Evolutionary conservation across 768 basidiomycete species (phyloP).

Genomic region (Tephrocybe rancida): DNA sequence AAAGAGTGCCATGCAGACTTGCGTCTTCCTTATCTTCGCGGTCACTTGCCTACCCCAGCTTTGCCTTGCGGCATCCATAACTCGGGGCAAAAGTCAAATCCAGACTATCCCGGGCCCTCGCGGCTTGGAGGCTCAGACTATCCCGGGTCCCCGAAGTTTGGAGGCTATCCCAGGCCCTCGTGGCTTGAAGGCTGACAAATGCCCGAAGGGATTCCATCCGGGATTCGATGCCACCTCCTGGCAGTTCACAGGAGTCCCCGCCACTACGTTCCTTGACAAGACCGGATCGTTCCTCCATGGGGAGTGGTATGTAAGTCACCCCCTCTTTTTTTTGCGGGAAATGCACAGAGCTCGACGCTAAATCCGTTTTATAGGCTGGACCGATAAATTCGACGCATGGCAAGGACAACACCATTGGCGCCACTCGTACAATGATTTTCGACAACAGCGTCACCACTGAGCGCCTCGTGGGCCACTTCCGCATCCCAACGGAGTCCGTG

Average conservation of each 20-base stretch:
- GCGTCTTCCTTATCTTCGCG: neutral
- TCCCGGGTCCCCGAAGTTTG: too few relatives aligned
- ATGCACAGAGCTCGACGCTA: neutral
- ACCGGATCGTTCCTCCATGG: slow-evolving; percentile 7
- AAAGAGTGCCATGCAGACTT: too few relatives aligned
- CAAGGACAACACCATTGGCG: slow-evolving; percentile 13
- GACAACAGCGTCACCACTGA: neutral
- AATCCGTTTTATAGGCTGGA: neutral
- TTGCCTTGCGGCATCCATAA: neutral
- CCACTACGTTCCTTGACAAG: neutral
- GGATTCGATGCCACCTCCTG: slow-evolving; percentile 4
- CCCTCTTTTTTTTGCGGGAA: neutral
- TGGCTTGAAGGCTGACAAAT: neutral
- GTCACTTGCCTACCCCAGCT: neutral
- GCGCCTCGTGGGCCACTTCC: slow-evolving; percentile 1
- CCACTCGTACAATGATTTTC: neutral
- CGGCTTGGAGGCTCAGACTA: too few relatives aligned
- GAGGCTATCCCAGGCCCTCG: too few relatives aligned
- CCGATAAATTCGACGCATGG: slow-evolving; percentile 8
- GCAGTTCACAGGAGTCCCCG: neutral
- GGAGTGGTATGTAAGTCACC: slow-evolving; percentile 13
- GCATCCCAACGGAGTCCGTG: slow-evolving; percentile 1
- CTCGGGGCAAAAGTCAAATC: neutral
- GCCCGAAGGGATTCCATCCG: neutral
- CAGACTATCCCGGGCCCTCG: neutral